These are phyloP conservation scores for Tubosaeta sp. DNA, from an alignment of 768 basidiomycete species.

Conservation along the genomic window DNA sequence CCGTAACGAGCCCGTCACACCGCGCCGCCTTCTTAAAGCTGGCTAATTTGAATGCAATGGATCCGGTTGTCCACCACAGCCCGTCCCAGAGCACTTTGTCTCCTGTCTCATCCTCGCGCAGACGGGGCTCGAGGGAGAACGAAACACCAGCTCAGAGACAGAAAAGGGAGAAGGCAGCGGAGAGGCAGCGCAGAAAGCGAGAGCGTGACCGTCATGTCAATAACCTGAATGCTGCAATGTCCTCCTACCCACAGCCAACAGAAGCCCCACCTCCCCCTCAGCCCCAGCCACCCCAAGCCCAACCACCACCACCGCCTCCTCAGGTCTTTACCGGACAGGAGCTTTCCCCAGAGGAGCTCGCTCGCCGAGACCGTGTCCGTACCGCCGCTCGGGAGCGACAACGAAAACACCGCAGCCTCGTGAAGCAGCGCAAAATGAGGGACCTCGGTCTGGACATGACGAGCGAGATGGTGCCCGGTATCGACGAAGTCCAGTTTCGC, in stretches of 20 bases:
- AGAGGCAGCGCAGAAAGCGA: slow-evolving; percentile 78
- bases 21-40: slow-evolving; percentile 15
- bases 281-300: slow-evolving; percentile 28
- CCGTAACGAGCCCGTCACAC: slow-evolving; percentile 34
- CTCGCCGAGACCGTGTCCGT: slow-evolving; percentile 66
- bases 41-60: slow-evolving; percentile 30
- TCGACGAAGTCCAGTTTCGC: slow-evolving; percentile 66
- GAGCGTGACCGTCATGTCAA: slow-evolving; percentile 57
- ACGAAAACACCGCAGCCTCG: slow-evolving; percentile 72
- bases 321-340: slow-evolving; percentile 28
- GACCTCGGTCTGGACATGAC: slow-evolving; percentile 82
- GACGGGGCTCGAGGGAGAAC: slow-evolving; percentile 59
- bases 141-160: slow-evolving; percentile 68
- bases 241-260: slow-evolving; percentile 34
- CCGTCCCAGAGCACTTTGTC: slow-evolving; percentile 30
- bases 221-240: slow-evolving; percentile 39
- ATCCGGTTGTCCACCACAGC: slow-evolving; percentile 31
- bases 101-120: slow-evolving; percentile 37
- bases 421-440: slow-evolving; percentile 77
- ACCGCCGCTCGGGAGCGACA: slow-evolving; percentile 78
- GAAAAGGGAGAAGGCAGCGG: slow-evolving; percentile 85
- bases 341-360: slow-evolving; percentile 60
- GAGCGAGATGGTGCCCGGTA: slow-evolving; percentile 59
- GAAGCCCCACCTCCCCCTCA: slow-evolving; percentile 32
- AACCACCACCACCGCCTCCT: slow-evolving; percentile 14